Evolutionary conservation across 352 stramenopile genomes (phyloP).

Genomic region (Globisporangium parvum): DNA sequence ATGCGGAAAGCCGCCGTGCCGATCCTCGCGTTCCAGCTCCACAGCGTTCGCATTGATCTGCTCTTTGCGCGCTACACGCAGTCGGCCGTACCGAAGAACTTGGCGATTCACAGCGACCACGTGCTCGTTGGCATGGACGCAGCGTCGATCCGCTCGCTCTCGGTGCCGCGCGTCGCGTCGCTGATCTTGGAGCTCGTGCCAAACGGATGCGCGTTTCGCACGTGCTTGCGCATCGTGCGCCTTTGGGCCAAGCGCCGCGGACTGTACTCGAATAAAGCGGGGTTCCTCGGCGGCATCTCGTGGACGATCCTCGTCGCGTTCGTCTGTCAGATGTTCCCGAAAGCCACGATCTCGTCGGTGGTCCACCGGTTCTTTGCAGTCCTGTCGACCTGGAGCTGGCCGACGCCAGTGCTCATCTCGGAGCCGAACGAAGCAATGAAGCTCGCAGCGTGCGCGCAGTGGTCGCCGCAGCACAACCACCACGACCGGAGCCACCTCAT

Average conservation of each 20-base stretch:
- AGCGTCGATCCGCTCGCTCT: constrained; percentile 68
- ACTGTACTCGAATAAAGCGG: constrained; percentile 82
- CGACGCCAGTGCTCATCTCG: constrained; percentile 68
- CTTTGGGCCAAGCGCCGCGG: constrained; percentile 70
- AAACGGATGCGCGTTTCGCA: constrained; percentile 61
- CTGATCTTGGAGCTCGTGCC: constrained; percentile 79
- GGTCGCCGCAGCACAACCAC: constrained; percentile 65
- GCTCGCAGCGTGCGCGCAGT: constrained; percentile 40
- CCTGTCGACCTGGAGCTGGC: constrained; percentile 73
- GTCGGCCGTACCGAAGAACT: constrained; percentile 57
- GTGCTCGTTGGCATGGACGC: constrained; percentile 73
- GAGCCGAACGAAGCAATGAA: constrained; percentile 44
- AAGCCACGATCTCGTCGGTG: constrained; percentile 58
- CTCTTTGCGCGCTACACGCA: constrained; percentile 73
- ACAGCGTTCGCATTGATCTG: constrained; percentile 60
- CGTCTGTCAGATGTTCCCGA: constrained; percentile 84
- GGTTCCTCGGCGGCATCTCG: constrained; percentile 76
- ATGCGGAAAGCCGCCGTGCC: constrained; percentile 71
- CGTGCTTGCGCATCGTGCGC: constrained; percentile 66
- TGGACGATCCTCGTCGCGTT: constrained; percentile 85
- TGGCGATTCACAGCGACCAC: constrained; percentile 69
- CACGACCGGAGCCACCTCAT: constrained; percentile 80
- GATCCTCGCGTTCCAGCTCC: constrained; percentile 71
- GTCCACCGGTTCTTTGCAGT: constrained; percentile 82
- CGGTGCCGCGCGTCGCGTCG: constrained; percentile 68